A percentile compares a stretch with the other conserved stretches of the same genome.
These are phyloP conservation scores for Trypanosoma melophagium DNA, from an alignment of 208 protist species.

Conservation along the genomic window DNA sequence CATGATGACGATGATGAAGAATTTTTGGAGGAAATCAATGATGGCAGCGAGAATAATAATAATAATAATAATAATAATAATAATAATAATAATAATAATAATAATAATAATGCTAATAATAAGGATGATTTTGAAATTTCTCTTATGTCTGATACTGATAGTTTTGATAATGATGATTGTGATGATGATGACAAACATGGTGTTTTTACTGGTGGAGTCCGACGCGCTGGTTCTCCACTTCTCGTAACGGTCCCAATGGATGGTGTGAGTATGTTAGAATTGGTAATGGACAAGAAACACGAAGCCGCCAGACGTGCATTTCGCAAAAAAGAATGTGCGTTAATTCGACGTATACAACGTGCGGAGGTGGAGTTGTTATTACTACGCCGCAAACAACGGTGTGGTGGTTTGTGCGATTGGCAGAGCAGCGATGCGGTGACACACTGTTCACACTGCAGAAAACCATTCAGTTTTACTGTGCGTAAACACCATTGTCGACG, in stretches of 20 bases:
- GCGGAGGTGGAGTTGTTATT: conserved; percentile 5
- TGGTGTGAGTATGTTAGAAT: conserved; percentile 13
- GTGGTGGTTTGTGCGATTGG: conserved; percentile 30
- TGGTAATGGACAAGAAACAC: conserved; percentile 24
- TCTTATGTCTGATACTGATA: background rate
- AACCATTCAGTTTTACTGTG: conserved; percentile 44
- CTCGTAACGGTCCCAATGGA: too few species aligned
- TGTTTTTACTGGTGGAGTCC: background rate
- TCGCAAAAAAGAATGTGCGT: conserved; percentile 13
- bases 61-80: too few species aligned
- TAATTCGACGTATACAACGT: conserved; percentile 1
- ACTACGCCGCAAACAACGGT: background rate
- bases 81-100: too few species aligned
- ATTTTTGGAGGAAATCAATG: too few species aligned
- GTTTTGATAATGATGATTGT: background rate
- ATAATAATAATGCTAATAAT: background rate
- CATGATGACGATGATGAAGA: too few species aligned
- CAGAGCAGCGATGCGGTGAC: conserved; percentile 48
- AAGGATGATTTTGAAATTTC: background rate
- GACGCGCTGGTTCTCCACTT: too few species aligned
- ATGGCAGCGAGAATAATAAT: too few species aligned
- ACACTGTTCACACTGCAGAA: conserved; percentile 46
- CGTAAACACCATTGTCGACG: conserved; percentile 72
- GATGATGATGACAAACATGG: conserved; percentile 2
- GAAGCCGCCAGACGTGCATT: conserved; percentile 4